phyloP scores from a whole-genome alignment of 768 basidiomycete genomes.

The Rubroboletus satanas region DNA sequence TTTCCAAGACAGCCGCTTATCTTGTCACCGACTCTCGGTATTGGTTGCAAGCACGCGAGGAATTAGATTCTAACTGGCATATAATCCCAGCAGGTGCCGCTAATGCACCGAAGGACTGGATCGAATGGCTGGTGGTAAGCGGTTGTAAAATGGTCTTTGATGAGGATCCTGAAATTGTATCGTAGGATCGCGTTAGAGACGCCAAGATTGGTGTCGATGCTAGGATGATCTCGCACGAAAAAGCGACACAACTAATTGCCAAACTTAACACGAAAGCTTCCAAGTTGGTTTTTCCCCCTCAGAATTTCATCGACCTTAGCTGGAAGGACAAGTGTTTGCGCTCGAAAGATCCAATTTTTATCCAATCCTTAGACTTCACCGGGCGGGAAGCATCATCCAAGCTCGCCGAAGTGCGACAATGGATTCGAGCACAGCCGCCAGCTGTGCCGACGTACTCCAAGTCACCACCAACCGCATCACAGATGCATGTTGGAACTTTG shows the following conservation, averaged over 20 bases:
- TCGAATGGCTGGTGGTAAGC: constrained; percentile 70
- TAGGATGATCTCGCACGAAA: constrained; percentile 74
- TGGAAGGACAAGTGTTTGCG: constrained; percentile 78
- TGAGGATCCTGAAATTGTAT: constrained; percentile 3
- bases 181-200: constrained; percentile 38
- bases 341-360: constrained; percentile 58
- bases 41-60: constrained; percentile 71
- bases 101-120: constrained; percentile 66
- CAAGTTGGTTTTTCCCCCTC: constrained; percentile 73
- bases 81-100: constrained; percentile 53
- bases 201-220: constrained; percentile 79
- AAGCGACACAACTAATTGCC: constrained; percentile 55
- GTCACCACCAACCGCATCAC: constrained; percentile 51
- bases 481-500: constrained; percentile 65
- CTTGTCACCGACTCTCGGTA: constrained; percentile 79
- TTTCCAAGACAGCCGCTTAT: constrained; percentile 65
- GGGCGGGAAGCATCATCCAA: constrained; percentile 66
- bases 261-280: constrained; percentile 52
- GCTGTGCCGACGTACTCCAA: constrained; percentile 62
- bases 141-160: background rate
- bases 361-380: constrained; percentile 70
- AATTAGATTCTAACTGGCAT: constrained; percentile 73
- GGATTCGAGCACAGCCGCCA: constrained; percentile 61
- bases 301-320: constrained; percentile 78
- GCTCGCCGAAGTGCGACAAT: constrained; percentile 62